A percentile compares a stretch with the other conserved stretches of the same genome.
Conservation (phyloP, 306 rosid genomes). For the Quercus wislizeni region DNA sequence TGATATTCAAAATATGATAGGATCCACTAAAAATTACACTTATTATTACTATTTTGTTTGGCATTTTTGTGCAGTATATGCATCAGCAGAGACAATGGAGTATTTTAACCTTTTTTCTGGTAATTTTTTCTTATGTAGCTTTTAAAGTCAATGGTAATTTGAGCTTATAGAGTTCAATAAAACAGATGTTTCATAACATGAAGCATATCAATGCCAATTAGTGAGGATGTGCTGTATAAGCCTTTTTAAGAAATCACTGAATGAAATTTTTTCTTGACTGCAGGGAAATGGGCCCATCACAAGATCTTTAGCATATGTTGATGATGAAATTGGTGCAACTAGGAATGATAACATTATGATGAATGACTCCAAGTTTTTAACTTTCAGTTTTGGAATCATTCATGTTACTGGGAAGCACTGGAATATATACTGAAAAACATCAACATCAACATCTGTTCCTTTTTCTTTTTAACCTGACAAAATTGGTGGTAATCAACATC, state of each 20-base stretch:
- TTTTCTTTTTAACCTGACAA: neutral
- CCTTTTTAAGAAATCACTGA: neutral
- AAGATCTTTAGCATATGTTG: constrained; percentile 84
- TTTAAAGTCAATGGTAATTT: neutral
- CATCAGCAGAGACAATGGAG: too few species aligned
- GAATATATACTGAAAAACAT: neutral
- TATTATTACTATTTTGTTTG: too few species aligned
- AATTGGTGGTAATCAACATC: neutral
- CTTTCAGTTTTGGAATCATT: constrained; percentile 14
- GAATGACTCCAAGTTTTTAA: constrained; percentile 28
- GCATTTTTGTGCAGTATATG: too few species aligned
- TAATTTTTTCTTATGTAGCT: neutral
- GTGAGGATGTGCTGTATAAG: neutral
- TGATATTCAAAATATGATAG: neutral
- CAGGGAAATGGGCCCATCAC: constrained; percentile 92
- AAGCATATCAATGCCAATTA: neutral
- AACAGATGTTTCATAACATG: neutral
- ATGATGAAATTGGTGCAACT: constrained; percentile 81
- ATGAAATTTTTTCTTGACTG: constrained; percentile 19
- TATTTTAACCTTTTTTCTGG: too few species aligned
- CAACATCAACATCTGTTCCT: neutral
- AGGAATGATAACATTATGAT: constrained; percentile 95
- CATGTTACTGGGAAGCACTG: neutral
- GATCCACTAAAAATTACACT: too few species aligned
- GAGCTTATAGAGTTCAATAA: neutral